A percentile compares a stretch with the other conserved stretches of the same genome.
Conservation (phyloP, 768 basidiomycete species). For the Mycena chlorophos region DNA sequence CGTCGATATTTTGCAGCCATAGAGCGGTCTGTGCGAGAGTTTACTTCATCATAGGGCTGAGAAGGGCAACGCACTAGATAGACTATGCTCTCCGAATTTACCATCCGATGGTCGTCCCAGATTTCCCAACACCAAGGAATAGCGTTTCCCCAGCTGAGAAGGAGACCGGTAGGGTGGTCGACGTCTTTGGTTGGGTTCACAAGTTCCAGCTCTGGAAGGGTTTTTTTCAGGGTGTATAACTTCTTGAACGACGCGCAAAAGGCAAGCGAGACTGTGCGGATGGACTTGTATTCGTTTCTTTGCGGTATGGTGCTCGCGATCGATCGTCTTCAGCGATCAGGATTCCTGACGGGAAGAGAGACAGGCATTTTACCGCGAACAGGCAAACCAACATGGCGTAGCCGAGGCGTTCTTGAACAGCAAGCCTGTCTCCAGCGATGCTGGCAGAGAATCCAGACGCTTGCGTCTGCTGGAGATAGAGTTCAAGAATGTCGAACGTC, state of each 20-base stretch:
- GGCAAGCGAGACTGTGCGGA: slow-evolving; percentile 45
- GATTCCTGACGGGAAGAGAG: background rate
- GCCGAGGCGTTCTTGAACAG: slow-evolving; percentile 32
- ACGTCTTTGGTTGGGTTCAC: slow-evolving; percentile 27
- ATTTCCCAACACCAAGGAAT: slow-evolving; percentile 66
- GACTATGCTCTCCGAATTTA: slow-evolving; percentile 50
- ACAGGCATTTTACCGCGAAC: slow-evolving; percentile 37
- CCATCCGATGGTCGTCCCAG: slow-evolving; percentile 56
- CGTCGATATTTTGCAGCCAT: slow-evolving; percentile 42
- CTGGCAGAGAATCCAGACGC: slow-evolving; percentile 16
- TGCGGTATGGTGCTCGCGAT: slow-evolving; percentile 15
- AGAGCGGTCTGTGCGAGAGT: slow-evolving; percentile 44
- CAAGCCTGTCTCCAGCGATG: slow-evolving; percentile 20
- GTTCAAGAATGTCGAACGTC: slow-evolving; percentile 21
- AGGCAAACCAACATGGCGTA: slow-evolving; percentile 44
- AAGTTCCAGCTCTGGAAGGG: slow-evolving; percentile 19
- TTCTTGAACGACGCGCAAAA: slow-evolving; percentile 47
- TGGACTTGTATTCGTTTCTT: slow-evolving; percentile 33
- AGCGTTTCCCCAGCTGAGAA: slow-evolving; percentile 59
- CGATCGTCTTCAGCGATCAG: slow-evolving; percentile 22
- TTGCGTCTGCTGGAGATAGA: slow-evolving; percentile 19
- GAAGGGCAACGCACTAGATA: slow-evolving; percentile 42
- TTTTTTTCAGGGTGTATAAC: slow-evolving; percentile 35
- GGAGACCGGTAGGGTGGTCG: slow-evolving; percentile 46
- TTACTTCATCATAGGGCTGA: background rate